Evolutionary conservation across 2,329 filamentous ascomycete species (phyloP), one percentile per base, ranked within the genome.

Genomic region (Eutypella sp.): DNA sequence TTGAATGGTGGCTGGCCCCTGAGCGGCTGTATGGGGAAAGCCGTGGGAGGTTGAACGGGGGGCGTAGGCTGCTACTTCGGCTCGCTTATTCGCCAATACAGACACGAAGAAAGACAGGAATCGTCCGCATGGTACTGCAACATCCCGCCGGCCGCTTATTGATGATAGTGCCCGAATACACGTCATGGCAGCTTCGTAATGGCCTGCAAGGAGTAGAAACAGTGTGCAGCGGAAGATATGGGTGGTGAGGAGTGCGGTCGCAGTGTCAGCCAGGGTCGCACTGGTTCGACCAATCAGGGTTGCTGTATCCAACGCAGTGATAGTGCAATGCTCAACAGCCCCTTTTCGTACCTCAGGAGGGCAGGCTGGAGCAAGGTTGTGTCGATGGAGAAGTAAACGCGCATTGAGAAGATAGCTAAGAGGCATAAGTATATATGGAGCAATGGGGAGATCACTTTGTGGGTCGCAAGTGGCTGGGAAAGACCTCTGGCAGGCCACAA

Each of bases 221-320:
- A 97, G 75, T 2, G 87, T 78, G 59, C 87, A 95, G 19, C 92
- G 85, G 81, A 95, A 96, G 38, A 96, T 75, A 62, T 97, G 93
- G 13, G 81, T 82, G 46, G 89, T 87, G 8, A 95, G 74, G 55
- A 92, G 79, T 4, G 85, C 81, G 2, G 85, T 89, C 3, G 89
- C 82, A 10, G 83, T 80, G 27, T 82, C 79, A 4, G 80, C 76
- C 1, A 90, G 71, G 9, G 78, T 73, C 3, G 76, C 69, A 22
- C 77, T 78, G 61, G 72, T 74, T 41, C 92, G 82, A 9, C 81
- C 79, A 11, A 97, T 74, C 16, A 95, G 78, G 22, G 79, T 78
- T 0, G 87, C 84, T 0, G 91, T 96, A 53, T 96, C 90, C 46
- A 87, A 75, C 1, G 88, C 83, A 8, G 85, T 83, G 6, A 75